phyloP scores from a whole-genome alignment of 352 stramenopile species.

The Halophytophthora batemanensis region DNA sequence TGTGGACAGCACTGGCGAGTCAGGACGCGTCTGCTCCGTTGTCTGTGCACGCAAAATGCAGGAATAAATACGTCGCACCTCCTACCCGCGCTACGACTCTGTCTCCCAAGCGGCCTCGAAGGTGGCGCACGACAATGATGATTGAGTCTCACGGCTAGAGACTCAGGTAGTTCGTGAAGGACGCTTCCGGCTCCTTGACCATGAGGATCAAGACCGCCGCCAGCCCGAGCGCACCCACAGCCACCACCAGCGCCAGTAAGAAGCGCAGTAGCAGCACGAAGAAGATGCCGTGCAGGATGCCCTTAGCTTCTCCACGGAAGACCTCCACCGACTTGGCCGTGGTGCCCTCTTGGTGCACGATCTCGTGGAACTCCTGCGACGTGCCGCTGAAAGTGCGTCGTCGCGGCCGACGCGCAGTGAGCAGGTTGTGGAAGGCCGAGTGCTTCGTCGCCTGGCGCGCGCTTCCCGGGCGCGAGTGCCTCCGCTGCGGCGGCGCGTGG shows the following conservation, averaged over 20 bases:
- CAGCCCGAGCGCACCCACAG: slow-evolving; percentile 29
- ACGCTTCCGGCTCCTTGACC: slow-evolving; percentile 27
- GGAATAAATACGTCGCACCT: no score
- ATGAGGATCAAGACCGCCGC: slow-evolving; percentile 33
- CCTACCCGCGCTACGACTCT: not conserved
- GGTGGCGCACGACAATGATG: slow-evolving; percentile 4
- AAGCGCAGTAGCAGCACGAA: slow-evolving; percentile 56
- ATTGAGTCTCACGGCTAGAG: slow-evolving; percentile 25
- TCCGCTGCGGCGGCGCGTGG: slow-evolving; percentile 1
- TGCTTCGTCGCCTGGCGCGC: slow-evolving; percentile 9
- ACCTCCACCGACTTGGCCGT: slow-evolving; percentile 55
- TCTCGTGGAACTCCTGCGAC: slow-evolving; percentile 29
- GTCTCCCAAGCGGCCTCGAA: not conserved
- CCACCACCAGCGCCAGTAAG: slow-evolving; percentile 36
- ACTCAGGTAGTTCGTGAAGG: slow-evolving; percentile 31
- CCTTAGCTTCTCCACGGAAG: slow-evolving; percentile 53
- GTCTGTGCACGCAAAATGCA: no score
- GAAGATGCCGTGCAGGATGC: slow-evolving; percentile 62
- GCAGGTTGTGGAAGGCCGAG: slow-evolving; percentile 21
- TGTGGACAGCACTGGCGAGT: no score
- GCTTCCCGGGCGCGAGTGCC: slow-evolving; percentile 11
- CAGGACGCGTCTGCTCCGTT: no score
- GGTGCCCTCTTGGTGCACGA: slow-evolving; percentile 39
- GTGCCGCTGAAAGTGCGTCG: slow-evolving; percentile 30
- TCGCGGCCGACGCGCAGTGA: slow-evolving; percentile 14